Percentiles rank a stretch among this genome's conserved stretches.
Evolutionary conservation across 345 rosid species (phyloP).

Genomic region (Salix brachista): DNA sequence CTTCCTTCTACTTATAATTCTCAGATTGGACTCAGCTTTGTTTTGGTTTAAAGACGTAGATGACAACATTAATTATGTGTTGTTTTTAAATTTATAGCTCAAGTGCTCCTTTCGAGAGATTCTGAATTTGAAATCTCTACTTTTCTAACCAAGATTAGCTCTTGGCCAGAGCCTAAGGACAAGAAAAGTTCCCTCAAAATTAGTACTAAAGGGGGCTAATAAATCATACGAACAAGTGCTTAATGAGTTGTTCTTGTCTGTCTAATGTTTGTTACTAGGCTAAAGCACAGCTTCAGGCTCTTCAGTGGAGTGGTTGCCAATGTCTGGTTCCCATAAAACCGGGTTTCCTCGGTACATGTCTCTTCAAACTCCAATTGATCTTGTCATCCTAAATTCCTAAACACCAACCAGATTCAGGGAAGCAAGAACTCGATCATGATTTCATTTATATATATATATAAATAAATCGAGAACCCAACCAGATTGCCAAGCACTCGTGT

Average conservation of each 20-base stretch:
- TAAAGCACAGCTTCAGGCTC: slow-evolving; percentile 11
- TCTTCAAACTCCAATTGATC: neutral
- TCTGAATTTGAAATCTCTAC: too few relatives aligned
- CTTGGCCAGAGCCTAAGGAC: slow-evolving; percentile 19
- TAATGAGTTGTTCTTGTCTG: slow-evolving; percentile 49
- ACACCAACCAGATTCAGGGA: neutral
- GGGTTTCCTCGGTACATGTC: slow-evolving; percentile 40
- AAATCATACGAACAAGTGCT: slow-evolving; percentile 26
- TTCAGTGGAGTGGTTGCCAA: slow-evolving; percentile 60
- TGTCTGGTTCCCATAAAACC: slow-evolving; percentile 51
- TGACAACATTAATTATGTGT: neutral
- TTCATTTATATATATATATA: too few relatives aligned
- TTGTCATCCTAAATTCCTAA: neutral
- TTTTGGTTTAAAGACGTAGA: neutral
- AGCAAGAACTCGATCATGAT: neutral
- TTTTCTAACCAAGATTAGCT: slow-evolving; percentile 11
- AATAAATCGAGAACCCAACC: neutral
- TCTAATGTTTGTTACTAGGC: slow-evolving; percentile 12
- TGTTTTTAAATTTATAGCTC: neutral
- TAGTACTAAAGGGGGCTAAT: slow-evolving; percentile 15
- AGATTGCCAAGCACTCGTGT: neutral
- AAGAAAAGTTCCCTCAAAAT: slow-evolving; percentile 33
- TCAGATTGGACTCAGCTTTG: neutral
- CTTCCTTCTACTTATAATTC: neutral
- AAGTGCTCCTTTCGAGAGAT: too few relatives aligned